Base-by-base conservation (phyloP, 805 yeast species). In the Yarrowia alimentaria region DNA sequence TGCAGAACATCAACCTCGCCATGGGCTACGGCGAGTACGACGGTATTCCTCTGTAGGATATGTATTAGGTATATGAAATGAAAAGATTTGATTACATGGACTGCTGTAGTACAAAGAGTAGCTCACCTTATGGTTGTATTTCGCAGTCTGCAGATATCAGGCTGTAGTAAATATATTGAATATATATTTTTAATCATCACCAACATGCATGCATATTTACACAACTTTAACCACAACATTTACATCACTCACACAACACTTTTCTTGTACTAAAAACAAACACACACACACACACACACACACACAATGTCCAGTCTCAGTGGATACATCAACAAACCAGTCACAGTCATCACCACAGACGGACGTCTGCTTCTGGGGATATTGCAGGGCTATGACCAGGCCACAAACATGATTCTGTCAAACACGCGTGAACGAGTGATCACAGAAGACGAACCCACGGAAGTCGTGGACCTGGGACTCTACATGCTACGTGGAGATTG, bases 1-100 rank as follows among this genome's bases (percentile, higher is more conserved):
- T 93, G 67, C 99, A 93, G 70, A 93, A 93, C 73, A 85, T 94
- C 67, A 93, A 93, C 68, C 74, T 93, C 68, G 85, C 87, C 5
- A 71, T 85, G 72, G 90, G 90, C 18, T 93, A 87, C 68, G 91
- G 85, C 42, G 99, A 93, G 71, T 91, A 85, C 63, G 96, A 82
- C 51, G 98, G 98, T 61, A 93, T 93, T 63, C 97, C 99, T 42
- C 53, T 68, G 43, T 70, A 68, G 25, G 4, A n/a, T n/a, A n/a
- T n/a, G n/a, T n/a, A n/a, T n/a, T n/a, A n/a, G n/a, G n/a, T n/a
- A n/a, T n/a, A n/a, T n/a, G n/a, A n/a, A n/a, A n/a, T n/a, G n/a
- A n/a, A n/a, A n/a, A n/a, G n/a, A n/a, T n/a, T n/a, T n/a, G n/a
- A n/a, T n/a, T n/a, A n/a, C n/a, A n/a, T n/a, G n/a, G n/a, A n/a